phyloP scores from a whole-genome alignment of 129 eudicot genomes.

The sunflower (Helianthus annuus) region HanXRQr2.0-SUNRISE NC_035439.2:102387633-102388132 shows the following conservation, averaged over 20 bases:
- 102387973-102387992: too few species aligned
- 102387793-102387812: background rate
- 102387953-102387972: too few species aligned
- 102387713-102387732: background rate
- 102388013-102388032: too few species aligned
- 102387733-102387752: background rate
- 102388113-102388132: too few species aligned
- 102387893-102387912: background rate
- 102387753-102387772: background rate
- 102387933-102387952: too few species aligned
- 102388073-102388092: too few species aligned
- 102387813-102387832: background rate
- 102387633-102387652: constrained; percentile 15
- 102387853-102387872: background rate
- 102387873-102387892: background rate
- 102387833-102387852: background rate
- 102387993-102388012: too few species aligned
- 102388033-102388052: too few species aligned
- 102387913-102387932: background rate
- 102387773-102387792: background rate
- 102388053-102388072: too few species aligned
- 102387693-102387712: background rate
- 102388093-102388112: too few species aligned
- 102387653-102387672: constrained; percentile 14
- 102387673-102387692: constrained; percentile 12